Percentiles rank a stretch among this genome's conserved stretches.
phyloP scores from a whole-genome alignment of 441 rosid species.

The Sinapis alba region DNA sequence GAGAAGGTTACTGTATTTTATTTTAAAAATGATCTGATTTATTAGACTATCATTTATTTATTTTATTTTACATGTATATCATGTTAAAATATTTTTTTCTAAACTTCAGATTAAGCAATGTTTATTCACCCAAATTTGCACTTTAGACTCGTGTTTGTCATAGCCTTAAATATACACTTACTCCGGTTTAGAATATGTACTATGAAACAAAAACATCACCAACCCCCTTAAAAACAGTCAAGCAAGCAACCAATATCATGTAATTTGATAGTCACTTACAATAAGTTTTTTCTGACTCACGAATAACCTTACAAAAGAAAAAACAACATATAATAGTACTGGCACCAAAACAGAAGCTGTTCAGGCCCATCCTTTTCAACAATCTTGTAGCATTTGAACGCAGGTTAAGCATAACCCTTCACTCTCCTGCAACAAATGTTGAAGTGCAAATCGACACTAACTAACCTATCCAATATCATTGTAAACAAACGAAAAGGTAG shows the following conservation, averaged over 20 bases:
- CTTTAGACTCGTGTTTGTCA: not conserved
- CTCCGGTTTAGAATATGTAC: not conserved
- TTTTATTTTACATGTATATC: too few relatives aligned
- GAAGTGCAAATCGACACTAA: too few relatives aligned
- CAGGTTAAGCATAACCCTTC: not conserved
- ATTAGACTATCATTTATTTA: too few relatives aligned
- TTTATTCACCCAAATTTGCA: not conserved
- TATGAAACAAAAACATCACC: not conserved
- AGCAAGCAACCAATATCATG: not conserved
- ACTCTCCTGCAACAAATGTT: not conserved
- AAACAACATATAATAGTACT: not conserved
- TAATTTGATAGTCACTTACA: not conserved
- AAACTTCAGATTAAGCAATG: too few relatives aligned
- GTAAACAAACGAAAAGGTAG: not conserved
- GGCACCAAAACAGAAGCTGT: not conserved
- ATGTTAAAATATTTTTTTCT: too few relatives aligned
- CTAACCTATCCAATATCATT: too few relatives aligned
- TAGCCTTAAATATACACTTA: not conserved
- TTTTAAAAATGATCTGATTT: too few relatives aligned
- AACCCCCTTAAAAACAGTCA: not conserved
- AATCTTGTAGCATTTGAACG: not conserved
- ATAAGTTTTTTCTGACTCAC: too few relatives aligned
- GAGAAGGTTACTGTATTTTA: too few relatives aligned
- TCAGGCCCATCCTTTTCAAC: not conserved
- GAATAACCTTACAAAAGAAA: too few relatives aligned